Percentiles rank a stretch among this genome's conserved stretches.
Conservation (phyloP, 305 asterid species). For the Fraxinus angustifolia region DNA sequence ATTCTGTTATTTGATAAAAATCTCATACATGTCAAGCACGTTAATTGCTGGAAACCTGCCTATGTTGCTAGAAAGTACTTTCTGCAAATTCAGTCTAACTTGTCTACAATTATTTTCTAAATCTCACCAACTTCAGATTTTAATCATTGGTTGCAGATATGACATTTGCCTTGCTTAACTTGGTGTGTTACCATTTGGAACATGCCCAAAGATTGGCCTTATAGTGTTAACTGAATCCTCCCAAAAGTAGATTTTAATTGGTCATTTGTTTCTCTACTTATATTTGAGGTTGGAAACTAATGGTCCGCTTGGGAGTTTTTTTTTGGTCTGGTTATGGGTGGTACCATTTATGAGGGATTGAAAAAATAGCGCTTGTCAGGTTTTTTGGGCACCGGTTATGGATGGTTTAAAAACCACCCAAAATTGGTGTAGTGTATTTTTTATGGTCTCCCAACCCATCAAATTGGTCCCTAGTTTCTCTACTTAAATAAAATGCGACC, state of each 20-base stretch:
- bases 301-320: too few relatives aligned
- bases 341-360: too few relatives aligned
- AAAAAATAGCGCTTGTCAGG: too few relatives aligned
- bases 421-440: too few relatives aligned
- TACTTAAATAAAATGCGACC: background rate
- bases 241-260: background rate
- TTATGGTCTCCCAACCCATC: too few relatives aligned
- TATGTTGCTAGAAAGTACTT: background rate
- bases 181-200: background rate
- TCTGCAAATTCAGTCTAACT: background rate
- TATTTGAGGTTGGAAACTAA: background rate
- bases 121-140: background rate
- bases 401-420: too few relatives aligned
- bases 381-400: too few relatives aligned
- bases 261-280: background rate
- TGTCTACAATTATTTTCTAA: background rate
- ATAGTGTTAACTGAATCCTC: background rate
- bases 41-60: background rate
- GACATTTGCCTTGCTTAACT: background rate
- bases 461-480: too few relatives aligned
- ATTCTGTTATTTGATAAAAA: background rate
- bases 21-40: background rate
- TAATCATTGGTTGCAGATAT: background rate
- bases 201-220: background rate
- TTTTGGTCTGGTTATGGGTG: too few relatives aligned